A percentile compares a stretch with the other conserved stretches of the same genome.
Evolutionary conservation across 2,329 filamentous ascomycete genomes (phyloP).

Genomic region (Trichoderma sp.): DNA sequence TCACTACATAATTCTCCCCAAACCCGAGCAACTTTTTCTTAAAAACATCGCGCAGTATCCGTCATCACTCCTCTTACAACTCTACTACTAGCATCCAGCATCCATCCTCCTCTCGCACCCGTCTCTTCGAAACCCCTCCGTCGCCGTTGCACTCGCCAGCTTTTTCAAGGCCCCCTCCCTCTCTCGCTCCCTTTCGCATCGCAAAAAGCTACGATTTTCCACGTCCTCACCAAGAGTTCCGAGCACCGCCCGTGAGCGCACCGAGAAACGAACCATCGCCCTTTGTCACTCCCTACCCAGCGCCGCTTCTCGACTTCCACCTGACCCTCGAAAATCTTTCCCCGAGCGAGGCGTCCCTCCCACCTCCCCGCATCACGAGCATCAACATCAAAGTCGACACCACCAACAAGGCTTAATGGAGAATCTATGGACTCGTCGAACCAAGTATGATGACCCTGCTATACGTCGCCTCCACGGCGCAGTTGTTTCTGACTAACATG

Average conservation of each 20-base stretch:
- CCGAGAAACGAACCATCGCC: not conserved
- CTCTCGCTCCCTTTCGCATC: constrained; percentile 18
- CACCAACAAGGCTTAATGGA: constrained; percentile 54
- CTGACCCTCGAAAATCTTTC: constrained; percentile 27
- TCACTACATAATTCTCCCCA: constrained; percentile 22
- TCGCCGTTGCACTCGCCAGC: constrained; percentile 1
- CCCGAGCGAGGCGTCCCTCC: constrained; percentile 31
- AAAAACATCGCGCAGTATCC: constrained; percentile 17
- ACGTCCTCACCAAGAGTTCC: not conserved
- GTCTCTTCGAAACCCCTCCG: constrained; percentile 23
- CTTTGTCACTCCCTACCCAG: not conserved
- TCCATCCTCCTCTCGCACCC: constrained; percentile 4
- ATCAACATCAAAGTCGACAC: constrained; percentile 22
- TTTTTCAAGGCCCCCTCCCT: constrained; percentile 7
- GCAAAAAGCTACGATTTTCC: constrained; percentile 14
- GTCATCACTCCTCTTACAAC: not conserved
- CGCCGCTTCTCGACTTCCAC: constrained; percentile 8
- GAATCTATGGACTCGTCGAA: constrained; percentile 77
- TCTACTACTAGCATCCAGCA: not conserved
- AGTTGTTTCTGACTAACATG: constrained; percentile 26
- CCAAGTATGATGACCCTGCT: constrained; percentile 62
- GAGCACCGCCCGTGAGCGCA: constrained; percentile 18
- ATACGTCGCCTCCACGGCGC: not conserved
- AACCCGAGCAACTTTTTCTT: constrained; percentile 9
- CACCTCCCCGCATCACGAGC: constrained; percentile 23